Base-by-base conservation (phyloP, 1,284 basidiomycete species). In the Filobasidium uniguttulatum region DNA sequence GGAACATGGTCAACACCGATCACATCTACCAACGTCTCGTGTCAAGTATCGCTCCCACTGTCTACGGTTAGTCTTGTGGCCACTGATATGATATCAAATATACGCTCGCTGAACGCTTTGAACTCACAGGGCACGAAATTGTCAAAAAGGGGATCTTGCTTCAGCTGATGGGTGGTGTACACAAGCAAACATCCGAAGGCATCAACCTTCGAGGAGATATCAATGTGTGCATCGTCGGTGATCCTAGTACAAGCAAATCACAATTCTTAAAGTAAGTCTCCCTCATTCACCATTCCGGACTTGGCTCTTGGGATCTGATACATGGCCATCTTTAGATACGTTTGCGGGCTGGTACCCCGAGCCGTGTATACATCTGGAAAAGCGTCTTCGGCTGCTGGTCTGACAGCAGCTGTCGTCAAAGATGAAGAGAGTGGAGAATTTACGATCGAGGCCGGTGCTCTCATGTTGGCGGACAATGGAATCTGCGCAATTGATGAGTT, bases 401-500 rank as follows among this genome's bases (percentile, higher is more conserved):
- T 98, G 25, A 99, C 94, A 0, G 94, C 94, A 4, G 93, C 93
- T 1, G 94, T 98, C 1, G 93, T 98, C 53, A 90, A 85, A 63
- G 94, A 98, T 64, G 93, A 98, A 71, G 94, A 98, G 70, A 93
- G 93, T 0, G 93, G 93, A 40, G 94, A 98, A 65, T 98, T 98
- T 72, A 98, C 94, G 0, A 98, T 98, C 63, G 94, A 99, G 73
- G 94, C 93, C 8, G 91, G 90, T 47, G 94, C 94, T 1, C 77
- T 99, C 57, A 98, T 99, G 94, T 78, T 99, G 3, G 94, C 94
- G 6, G 94, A 99, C 73, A 98, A 98, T 60, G 94, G 94, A 19
- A 97, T 98, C 66, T 99, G 94, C 64, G 91, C 93, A 14, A 98
- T 99, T 62, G 94, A 98, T 73, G 94, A 98, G 69, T 98, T 99